Conservation (phyloP, 2,329 filamentous ascomycete species). For the Hawksworthiomyces lignivorus region DNA sequence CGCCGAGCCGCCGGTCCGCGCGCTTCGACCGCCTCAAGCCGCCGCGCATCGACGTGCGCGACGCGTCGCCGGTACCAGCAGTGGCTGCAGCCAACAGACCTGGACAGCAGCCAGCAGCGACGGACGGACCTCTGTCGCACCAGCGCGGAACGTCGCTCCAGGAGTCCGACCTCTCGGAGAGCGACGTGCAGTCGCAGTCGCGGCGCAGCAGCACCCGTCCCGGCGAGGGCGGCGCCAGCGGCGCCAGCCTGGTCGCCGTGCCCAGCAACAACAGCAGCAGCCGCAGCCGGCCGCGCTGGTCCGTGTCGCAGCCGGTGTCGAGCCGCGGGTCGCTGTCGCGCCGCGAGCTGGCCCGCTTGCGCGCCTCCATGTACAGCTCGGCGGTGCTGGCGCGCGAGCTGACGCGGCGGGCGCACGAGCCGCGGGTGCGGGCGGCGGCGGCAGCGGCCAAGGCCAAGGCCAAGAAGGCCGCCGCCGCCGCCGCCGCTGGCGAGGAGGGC, state of each 20-base stretch:
- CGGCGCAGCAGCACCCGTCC: conserved; percentile 10
- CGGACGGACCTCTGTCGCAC: conserved; percentile 11
- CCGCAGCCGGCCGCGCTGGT: conserved; percentile 21
- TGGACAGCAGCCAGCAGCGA: background rate
- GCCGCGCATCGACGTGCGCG: conserved; percentile 39
- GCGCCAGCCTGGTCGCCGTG: no score
- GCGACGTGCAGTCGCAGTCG: conserved; percentile 6
- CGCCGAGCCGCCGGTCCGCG: conserved; percentile 33
- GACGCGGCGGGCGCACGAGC: conserved; percentile 52
- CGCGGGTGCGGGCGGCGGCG: conserved; percentile 29
- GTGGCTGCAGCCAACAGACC: conserved; percentile 9
- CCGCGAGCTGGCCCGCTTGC: conserved; percentile 73
- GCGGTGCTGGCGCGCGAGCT: conserved; percentile 89
- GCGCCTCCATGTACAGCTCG: conserved; percentile 68
- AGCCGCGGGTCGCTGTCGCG: conserved; percentile 24
- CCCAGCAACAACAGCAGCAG: conserved; percentile 24
- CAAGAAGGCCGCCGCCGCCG: no score
- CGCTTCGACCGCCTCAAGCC: conserved; percentile 43
- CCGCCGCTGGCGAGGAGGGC: conserved; percentile 7
- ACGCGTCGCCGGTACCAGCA: conserved; percentile 30
- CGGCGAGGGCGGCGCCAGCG: no score
- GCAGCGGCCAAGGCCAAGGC: conserved; percentile 5
- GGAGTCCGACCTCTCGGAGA: conserved; percentile 10
- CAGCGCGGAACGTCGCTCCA: background rate
- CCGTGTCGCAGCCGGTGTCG: conserved; percentile 8